Evolutionary conservation across 2,329 filamentous ascomycete genomes (phyloP).

Genomic region (Sporothrix schenckii): DNA sequence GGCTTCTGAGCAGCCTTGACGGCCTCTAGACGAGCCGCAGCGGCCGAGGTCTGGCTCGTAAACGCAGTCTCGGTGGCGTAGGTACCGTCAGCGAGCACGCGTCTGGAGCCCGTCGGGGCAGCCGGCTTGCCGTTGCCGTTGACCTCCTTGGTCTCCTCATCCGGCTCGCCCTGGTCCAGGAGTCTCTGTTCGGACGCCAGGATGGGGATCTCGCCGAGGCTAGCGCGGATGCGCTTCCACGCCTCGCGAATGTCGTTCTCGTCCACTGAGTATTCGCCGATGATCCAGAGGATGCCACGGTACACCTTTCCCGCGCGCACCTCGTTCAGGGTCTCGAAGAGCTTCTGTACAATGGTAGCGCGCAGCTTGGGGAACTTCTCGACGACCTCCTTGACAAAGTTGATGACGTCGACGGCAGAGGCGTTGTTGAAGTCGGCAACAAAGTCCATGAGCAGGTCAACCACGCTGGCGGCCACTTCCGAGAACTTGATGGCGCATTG

Average conservation of each 20-base stretch:
- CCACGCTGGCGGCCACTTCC: conserved; percentile 93
- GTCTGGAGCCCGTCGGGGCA: conserved; percentile 80
- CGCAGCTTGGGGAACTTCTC: conserved; percentile 95
- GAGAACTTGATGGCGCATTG: conserved; percentile 99
- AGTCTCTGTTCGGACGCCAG: conserved; percentile 91
- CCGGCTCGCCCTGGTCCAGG: conserved; percentile 79
- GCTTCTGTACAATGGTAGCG: conserved; percentile 79
- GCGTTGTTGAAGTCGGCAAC: conserved; percentile 98
- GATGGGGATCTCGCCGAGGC: conserved; percentile 95
- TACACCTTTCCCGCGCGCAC: conserved; percentile 97
- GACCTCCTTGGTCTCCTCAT: conserved; percentile 60
- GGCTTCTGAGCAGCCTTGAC: conserved; percentile 98
- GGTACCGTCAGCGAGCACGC: conserved; percentile 92
- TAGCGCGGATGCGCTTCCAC: conserved; percentile 93
- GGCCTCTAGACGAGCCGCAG: conserved; percentile 88
- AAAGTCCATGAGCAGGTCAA: conserved; percentile 97
- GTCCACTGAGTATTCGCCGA: conserved; percentile 94
- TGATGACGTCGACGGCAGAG: conserved; percentile 95
- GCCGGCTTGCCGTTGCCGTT: conserved; percentile 73
- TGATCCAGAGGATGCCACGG: conserved; percentile 93
- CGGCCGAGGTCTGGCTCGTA: conserved; percentile 80
- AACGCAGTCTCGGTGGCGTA: conserved; percentile 96
- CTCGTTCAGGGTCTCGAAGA: conserved; percentile 88
- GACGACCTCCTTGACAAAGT: conserved; percentile 98
- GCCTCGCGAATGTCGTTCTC: conserved; percentile 93